Evolutionary conservation across 2,329 filamentous ascomycete genomes (phyloP), one percentile per base, ranked within the genome.

Genomic region (Acephala macrosclerotiorum): DNA sequence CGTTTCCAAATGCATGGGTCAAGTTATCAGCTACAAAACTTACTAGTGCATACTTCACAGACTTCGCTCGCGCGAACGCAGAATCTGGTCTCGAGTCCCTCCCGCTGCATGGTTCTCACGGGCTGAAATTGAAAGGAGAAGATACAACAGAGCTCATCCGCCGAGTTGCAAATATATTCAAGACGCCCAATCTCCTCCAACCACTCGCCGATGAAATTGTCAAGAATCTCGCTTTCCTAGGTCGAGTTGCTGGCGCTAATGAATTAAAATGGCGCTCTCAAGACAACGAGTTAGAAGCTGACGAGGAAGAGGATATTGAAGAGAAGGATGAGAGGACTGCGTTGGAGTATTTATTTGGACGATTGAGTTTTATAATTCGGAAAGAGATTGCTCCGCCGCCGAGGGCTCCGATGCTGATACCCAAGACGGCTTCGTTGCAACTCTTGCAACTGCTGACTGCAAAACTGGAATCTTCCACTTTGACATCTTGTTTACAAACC

Each of bases 201-300:
- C 84, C 88, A 11, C 82, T 98, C n/a, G 92, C 92, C 1, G 84
- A 87, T 49, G 93, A 97, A 75, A 89, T 89, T 14, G 88, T 92
- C 3, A 91, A 93, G 70, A 93, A 97, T 69, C 82, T 97, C 40
- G 84, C 95, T 42, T 97, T 97, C 82, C 82, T 99, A 0, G 92
- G 89, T 49, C 87, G 84, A 66, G 89, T 81, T 74, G 86, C 87
- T 65, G 84, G 84, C 16, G 85, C 85, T 38, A 92, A 89, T 69
- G 81, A 83, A 73, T 73, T 84, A 53, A 77, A 72, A 26, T 87
- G 77, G 81, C 79, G 75, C 70, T 78, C 70, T 9, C 79, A 78
- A n/a, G 81, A 82, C 12, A 60, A 40, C 5, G 77, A 79, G 1
- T 79, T 81, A 1, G 79, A 81, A 2, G 78, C 79, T 8, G 75